Conservation (phyloP, 306 rosid species). For the Begonia peltatifolia region DNA sequence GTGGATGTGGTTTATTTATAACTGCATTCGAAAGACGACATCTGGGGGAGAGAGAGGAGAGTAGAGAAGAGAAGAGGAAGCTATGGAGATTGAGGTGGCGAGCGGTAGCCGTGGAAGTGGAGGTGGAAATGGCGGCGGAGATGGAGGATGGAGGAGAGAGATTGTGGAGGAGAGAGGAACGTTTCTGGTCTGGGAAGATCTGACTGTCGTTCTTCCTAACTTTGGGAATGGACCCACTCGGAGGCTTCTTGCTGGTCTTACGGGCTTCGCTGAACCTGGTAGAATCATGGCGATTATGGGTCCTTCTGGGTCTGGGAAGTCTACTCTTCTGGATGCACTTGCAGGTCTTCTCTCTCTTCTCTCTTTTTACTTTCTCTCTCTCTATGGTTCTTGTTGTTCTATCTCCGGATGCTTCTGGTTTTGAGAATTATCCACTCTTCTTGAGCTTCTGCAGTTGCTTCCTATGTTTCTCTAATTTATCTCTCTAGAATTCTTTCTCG, state of each 20-base stretch:
- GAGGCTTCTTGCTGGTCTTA: slow-evolving; percentile 61
- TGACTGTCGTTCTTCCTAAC: slow-evolving; percentile 52
- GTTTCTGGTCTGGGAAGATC: slow-evolving; percentile 75
- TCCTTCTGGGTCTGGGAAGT: slow-evolving; percentile 95
- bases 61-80: too few species aligned
- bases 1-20: too few species aligned
- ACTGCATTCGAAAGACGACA: too few species aligned
- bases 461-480: too few species aligned
- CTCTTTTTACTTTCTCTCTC: neutral
- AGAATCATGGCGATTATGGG: slow-evolving; percentile 91
- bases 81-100: neutral
- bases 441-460: too few species aligned
- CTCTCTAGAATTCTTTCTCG: too few species aligned
- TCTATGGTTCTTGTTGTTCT: too few species aligned
- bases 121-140: neutral
- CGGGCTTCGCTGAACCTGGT: slow-evolving; percentile 75
- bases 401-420: too few species aligned
- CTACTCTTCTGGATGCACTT: slow-evolving; percentile 89
- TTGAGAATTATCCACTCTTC: too few species aligned
- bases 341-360: slow-evolving; percentile 36
- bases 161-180: slow-evolving; percentile 14
- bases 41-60: too few species aligned
- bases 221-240: slow-evolving; percentile 41
- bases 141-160: neutral
- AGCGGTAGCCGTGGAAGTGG: neutral